Percentiles rank a stretch among this genome's conserved stretches.
Conservation (phyloP, 768 basidiomycete genomes). For the Russula virescens region DNA sequence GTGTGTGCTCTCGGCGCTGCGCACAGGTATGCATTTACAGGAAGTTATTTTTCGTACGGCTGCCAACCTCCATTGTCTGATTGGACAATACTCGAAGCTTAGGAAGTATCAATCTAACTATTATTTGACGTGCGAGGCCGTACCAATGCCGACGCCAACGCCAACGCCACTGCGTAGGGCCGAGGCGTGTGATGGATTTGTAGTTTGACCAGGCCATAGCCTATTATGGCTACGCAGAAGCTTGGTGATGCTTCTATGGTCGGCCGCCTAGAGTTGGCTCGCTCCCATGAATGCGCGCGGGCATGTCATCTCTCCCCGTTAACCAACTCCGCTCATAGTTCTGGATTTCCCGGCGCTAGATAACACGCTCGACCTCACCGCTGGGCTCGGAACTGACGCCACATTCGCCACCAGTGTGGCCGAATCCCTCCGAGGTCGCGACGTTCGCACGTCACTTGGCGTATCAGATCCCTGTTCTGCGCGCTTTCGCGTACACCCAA, state of each 20-base stretch:
- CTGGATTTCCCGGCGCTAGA: conserved; percentile 6
- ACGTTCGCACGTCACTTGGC: not conserved
- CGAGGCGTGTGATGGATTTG: not conserved
- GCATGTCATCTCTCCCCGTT: not conserved
- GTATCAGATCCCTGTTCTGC: not conserved
- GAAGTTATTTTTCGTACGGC: not conserved
- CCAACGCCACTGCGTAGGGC: not conserved
- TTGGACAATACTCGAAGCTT: not conserved
- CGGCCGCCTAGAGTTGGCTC: not conserved
- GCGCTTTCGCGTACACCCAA: not conserved
- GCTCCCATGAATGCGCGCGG: not conserved
- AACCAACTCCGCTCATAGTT: not conserved
- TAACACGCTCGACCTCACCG: not conserved
- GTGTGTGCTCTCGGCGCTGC: not conserved
- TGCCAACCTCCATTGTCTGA: not conserved
- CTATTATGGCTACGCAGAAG: not conserved
- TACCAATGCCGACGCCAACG: not conserved
- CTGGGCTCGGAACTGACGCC: not conserved
- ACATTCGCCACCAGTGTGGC: not conserved
- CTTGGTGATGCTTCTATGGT: not conserved
- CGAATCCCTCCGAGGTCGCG: not conserved
- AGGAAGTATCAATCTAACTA: not conserved
- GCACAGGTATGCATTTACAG: not conserved
- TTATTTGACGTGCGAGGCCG: not conserved
- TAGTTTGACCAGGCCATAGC: not conserved